phyloP scores from a whole-genome alignment of 2,329 filamentous ascomycete species.

The Colletotrichum destructivum region DNA sequence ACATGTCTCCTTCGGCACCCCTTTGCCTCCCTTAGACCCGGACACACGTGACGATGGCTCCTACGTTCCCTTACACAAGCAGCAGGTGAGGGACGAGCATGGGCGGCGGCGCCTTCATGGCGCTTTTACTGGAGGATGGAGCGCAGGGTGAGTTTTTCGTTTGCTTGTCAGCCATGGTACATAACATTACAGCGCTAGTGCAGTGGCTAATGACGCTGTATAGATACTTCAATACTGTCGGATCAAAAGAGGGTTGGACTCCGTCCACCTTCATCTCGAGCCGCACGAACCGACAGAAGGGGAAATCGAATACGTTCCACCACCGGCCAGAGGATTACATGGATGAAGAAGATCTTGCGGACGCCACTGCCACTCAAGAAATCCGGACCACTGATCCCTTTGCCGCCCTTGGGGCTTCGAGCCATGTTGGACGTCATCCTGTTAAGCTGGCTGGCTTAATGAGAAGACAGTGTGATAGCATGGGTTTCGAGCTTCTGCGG shows the following conservation, averaged over 20 bases:
- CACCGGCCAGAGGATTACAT: constrained; percentile 92
- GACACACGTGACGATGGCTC: constrained; percentile 89
- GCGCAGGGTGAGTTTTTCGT: constrained; percentile 81
- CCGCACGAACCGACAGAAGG: constrained; percentile 81
- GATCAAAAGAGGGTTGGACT: constrained; percentile 98
- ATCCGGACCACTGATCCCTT: constrained; percentile 83
- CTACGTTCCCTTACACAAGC: constrained; percentile 97
- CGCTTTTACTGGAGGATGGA: constrained; percentile 96
- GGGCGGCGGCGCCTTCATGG: constrained; percentile 93
- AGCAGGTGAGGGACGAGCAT: constrained; percentile 94
- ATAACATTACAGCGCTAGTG: constrained; percentile 39
- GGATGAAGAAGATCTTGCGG: constrained; percentile 95
- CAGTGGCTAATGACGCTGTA: constrained; percentile 50
- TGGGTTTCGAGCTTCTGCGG: constrained; percentile 87
- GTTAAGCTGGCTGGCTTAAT: constrained; percentile 79
- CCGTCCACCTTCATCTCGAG: constrained; percentile 94
- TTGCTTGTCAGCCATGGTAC: constrained; percentile 45
- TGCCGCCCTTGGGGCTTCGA: constrained; percentile 80
- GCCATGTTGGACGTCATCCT: constrained; percentile 50
- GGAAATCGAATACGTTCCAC: constrained; percentile 65
- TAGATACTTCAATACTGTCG: constrained; percentile 98
- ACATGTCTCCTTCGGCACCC: constrained; percentile 86
- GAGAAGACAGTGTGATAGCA: constrained; percentile 81
- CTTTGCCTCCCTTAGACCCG: constrained; percentile 83
- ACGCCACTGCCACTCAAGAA: constrained; percentile 83